Evolutionary conservation across 495 filamentous ascomycete species (phyloP).

Genomic region (Penicillium malachiteum): DNA sequence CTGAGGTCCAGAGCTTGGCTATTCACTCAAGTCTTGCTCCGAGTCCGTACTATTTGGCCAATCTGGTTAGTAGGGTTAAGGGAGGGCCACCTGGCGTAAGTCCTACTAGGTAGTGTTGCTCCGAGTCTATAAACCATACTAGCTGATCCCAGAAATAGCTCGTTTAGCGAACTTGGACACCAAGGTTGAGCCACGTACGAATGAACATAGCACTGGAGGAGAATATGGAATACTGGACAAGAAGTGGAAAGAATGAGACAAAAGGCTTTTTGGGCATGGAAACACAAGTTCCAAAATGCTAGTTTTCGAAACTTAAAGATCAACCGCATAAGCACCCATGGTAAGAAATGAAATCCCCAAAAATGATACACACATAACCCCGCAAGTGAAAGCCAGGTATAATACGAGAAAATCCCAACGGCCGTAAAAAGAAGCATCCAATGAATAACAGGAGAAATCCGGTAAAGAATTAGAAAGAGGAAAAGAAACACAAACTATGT

Average conservation of each 20-base stretch:
- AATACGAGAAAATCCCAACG: constrained; percentile 15
- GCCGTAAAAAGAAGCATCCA: constrained; percentile 9
- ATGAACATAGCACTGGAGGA: too few species aligned
- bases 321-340: constrained; percentile 11
- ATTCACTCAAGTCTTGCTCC: too few species aligned
- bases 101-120: too few species aligned
- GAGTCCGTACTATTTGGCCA: too few species aligned
- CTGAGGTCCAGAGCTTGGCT: too few species aligned
- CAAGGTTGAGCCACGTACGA: too few species aligned
- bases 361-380: constrained; percentile 20
- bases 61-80: too few species aligned
- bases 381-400: constrained; percentile 14
- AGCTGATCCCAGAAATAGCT: too few species aligned
- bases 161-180: too few species aligned
- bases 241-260: not conserved
- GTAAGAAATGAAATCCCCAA: constrained; percentile 15
- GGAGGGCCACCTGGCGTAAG: too few species aligned
- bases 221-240: not conserved
- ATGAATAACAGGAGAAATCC: too few species aligned
- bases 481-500: constrained; percentile 14
- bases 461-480: not conserved
- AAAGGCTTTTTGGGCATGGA: constrained; percentile 15
- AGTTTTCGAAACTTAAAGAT: constrained; percentile 8
- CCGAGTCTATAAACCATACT: too few species aligned
- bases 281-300: constrained; percentile 15